Conservation (phyloP, 306 rosid genomes). For the Arachis hypogaea region DNA sequence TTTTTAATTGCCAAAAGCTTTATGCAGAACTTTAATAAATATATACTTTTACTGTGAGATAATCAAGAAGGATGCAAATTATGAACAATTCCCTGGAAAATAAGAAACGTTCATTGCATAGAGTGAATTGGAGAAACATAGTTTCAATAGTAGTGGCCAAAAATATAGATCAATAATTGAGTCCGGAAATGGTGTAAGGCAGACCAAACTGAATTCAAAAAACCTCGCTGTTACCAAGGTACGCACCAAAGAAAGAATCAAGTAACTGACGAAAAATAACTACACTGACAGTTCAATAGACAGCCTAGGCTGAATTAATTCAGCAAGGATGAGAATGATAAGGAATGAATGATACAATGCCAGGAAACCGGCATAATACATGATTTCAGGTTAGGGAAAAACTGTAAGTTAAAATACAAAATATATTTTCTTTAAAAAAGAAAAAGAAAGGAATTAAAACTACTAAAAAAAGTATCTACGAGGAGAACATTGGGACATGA, state of each 20-base stretch:
- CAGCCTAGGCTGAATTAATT: conserved; percentile 25
- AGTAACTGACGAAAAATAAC: conserved; percentile 26
- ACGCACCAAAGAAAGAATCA: conserved; percentile 39
- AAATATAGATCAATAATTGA: neutral
- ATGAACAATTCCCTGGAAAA: neutral
- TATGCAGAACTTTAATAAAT: too few relatives aligned
- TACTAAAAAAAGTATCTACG: conserved; percentile 29
- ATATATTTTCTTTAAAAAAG: neutral
- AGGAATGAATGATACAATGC: conserved; percentile 37
- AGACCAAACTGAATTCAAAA: neutral
- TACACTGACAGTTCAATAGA: conserved; percentile 15
- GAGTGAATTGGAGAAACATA: conserved; percentile 11
- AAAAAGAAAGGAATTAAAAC: neutral
- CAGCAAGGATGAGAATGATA: conserved; percentile 21
- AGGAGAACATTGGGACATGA: conserved; percentile 10
- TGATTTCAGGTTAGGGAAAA: neutral
- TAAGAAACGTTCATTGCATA: neutral
- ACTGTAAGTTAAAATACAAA: too few relatives aligned
- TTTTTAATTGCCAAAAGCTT: too few relatives aligned
- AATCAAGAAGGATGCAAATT: neutral
- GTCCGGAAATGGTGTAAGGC: neutral
- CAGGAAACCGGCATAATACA: conserved; percentile 46
- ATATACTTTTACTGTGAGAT: neutral
- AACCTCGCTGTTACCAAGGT: conserved; percentile 10
- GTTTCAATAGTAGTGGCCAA: neutral